phyloP scores from a whole-genome alignment of 139 green algal species.

The Tetratostichococcus sp. region DNA sequence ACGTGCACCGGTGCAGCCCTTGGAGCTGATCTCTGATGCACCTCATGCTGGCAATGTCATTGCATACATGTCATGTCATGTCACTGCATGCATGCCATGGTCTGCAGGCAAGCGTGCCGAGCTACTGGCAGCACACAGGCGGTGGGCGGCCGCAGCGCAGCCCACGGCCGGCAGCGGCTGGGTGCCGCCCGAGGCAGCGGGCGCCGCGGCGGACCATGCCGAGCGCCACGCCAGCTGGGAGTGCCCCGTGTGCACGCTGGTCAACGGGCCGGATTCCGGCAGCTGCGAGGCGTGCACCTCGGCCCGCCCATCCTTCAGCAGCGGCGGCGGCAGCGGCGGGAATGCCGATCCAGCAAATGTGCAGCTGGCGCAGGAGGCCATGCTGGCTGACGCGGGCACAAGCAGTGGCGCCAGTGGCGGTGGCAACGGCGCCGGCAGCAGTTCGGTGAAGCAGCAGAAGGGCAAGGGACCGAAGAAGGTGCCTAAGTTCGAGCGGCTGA shows the following conservation, averaged over 20 bases:
- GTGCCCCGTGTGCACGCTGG: constrained; percentile 49
- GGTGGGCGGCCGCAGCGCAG: neutral
- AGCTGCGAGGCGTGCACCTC: constrained; percentile 51
- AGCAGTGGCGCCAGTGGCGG: neutral
- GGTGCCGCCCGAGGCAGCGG: constrained; percentile 67
- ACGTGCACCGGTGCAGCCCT: too few species aligned
- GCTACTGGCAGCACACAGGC: constrained; percentile 53
- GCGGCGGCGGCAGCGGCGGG: neutral
- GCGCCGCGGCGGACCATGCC: constrained; percentile 40
- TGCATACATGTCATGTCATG: too few species aligned
- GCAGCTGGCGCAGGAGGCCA: neutral
- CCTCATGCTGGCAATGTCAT: too few species aligned
- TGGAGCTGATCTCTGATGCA: too few species aligned
- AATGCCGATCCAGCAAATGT: neutral
- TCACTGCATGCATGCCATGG: constrained; percentile 14
- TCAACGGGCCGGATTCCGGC: constrained; percentile 35
- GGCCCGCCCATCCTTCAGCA: neutral
- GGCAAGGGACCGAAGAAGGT: constrained; percentile 2
- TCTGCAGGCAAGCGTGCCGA: constrained; percentile 22
- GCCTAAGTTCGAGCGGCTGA: constrained; percentile 31
- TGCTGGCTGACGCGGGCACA: neutral
- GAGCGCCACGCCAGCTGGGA: constrained; percentile 35
- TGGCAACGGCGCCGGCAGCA: neutral
- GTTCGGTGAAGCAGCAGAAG: neutral
- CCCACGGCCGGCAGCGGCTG: constrained; percentile 29